Base-by-base conservation (phyloP, 2,329 filamentous ascomycete genomes). In the Hypoxylon rubiginosum region DNA sequence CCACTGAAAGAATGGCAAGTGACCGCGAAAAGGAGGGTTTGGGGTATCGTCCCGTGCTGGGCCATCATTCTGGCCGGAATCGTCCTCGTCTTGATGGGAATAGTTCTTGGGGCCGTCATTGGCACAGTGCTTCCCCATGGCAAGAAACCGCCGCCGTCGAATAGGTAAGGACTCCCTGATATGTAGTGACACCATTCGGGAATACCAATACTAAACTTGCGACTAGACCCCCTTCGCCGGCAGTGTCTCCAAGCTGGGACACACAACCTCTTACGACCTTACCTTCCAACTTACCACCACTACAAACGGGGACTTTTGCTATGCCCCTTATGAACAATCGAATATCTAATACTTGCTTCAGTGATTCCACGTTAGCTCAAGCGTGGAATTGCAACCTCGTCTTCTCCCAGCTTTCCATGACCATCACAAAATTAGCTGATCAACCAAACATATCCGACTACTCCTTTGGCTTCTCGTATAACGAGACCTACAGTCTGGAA, bases 301-400 rank as follows among this genome's bases (percentile, higher is more conserved):
- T 91, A 30, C 82, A 84, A 0, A 84, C 82, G 2, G 90, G 90
- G 2, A 81, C 78, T 0, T 92, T 80, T 68, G 78, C 79, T 21
- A 75, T 92, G n/a, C 85, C 87, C 3, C 78, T 88, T 4, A 79
- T 83, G 49, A 79, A 84, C 2, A 83, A 82, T 58, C 81, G 82
- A 58, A 79, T 81, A 2, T 84, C 86, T 15, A 83, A 81, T 43
- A 81, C 82, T 0, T 92, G 90, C 74, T 82, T 92, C 64, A 81
- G 82, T 32, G 82, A 90, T 60, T 80, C 83, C 0, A 81, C 76
- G 0, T 84, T 89, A 70, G 79, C 82, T n/a, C 76, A 82, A 53
- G 86, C 89, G 0, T 92, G 90, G 90, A 86, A 82, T 63, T 92
- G 90, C 74, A 82, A 86, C 11, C 80, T 91, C 30, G 79, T 81